Percentiles rank a stretch among this genome's conserved stretches.
Conservation (phyloP, 2,329 filamentous ascomycete species). For the Aspergillus novofumigatus region DNA sequence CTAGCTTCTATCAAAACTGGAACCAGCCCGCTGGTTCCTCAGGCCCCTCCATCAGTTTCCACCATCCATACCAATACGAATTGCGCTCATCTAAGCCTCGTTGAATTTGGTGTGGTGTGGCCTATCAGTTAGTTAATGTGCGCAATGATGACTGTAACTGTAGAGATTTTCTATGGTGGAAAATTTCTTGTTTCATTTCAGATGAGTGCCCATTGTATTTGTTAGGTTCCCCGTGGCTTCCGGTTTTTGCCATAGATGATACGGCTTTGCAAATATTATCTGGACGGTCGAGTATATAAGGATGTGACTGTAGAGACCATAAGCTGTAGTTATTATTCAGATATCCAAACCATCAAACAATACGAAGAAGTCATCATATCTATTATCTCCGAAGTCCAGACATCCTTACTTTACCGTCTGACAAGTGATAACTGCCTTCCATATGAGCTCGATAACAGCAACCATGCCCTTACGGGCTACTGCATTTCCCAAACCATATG, state of each 20-base stretch:
- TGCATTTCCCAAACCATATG: slow-evolving; percentile 21
- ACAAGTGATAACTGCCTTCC: slow-evolving; percentile 1
- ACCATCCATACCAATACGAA: background rate
- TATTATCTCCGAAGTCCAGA: background rate
- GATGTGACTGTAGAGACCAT: background rate
- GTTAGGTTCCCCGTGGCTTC: slow-evolving; percentile 8
- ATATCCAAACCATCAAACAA: background rate
- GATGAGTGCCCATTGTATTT: slow-evolving; percentile 1
- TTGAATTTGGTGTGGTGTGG: background rate
- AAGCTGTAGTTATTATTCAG: background rate
- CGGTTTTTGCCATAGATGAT: slow-evolving; percentile 15
- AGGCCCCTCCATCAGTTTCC: background rate
- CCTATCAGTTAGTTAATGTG: background rate
- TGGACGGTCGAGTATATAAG: slow-evolving; percentile 5
- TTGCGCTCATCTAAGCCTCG: background rate
- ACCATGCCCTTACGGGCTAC: slow-evolving; percentile 26
- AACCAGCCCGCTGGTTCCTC: background rate
- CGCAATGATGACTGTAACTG: background rate
- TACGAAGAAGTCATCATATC: background rate
- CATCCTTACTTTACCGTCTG: background rate
- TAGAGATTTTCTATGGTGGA: background rate
- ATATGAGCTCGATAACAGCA: slow-evolving; percentile 28
- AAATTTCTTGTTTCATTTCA: background rate
- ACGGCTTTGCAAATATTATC: background rate
- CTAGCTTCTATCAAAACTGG: background rate